phyloP scores from a whole-genome alignment of 1,284 basidiomycete species.

The Coniferiporia sulphurascens region DNA sequence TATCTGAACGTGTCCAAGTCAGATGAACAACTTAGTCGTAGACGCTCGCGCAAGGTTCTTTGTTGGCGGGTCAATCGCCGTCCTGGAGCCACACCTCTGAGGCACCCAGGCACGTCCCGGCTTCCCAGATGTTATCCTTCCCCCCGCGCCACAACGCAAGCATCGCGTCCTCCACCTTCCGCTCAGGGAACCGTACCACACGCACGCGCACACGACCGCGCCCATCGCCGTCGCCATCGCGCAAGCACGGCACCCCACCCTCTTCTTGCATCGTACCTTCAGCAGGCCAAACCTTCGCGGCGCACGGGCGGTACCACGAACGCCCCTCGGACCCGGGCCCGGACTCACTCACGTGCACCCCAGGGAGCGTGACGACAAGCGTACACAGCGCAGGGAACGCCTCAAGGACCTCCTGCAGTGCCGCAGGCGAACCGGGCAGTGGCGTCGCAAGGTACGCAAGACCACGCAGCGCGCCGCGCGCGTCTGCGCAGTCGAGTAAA shows the following conservation, averaged over 20 bases:
- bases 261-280: neutral
- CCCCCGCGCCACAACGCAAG: neutral
- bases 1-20: no score
- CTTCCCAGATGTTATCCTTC: neutral
- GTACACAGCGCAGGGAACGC: neutral
- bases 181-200: neutral
- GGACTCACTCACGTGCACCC: neutral
- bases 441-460: conserved; percentile 5
- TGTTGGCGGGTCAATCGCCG: no score
- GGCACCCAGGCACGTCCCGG: no score
- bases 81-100: no score
- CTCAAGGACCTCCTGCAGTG: neutral
- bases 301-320: neutral
- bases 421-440: neutral
- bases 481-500: neutral
- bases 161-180: neutral
- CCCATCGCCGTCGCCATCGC: neutral
- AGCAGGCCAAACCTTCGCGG: neutral
- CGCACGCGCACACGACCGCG: neutral
- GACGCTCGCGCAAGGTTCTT: no score
- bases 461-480: neutral
- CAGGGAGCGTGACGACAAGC: neutral
- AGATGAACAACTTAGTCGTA: no score
- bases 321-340: neutral
- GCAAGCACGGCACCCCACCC: neutral